These are phyloP conservation scores for Tulasnella sp. DNA, from an alignment of 768 basidiomycete species.

Conservation along the genomic window DNA sequence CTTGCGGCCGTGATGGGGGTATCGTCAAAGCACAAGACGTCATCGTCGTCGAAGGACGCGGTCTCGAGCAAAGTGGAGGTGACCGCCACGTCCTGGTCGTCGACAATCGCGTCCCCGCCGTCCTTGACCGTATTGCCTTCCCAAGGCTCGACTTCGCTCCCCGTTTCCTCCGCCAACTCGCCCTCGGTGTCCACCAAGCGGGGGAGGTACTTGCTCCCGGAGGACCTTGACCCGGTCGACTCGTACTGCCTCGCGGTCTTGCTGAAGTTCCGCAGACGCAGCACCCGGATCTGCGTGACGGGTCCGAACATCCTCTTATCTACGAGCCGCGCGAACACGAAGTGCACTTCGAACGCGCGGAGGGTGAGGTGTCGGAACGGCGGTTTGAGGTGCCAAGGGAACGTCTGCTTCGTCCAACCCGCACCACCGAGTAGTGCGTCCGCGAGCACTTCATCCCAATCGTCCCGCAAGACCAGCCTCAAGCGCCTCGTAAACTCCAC, in stretches of 20 bases:
- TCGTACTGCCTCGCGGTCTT: not conserved
- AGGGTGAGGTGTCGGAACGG: not conserved
- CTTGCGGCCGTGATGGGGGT: not conserved
- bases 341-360: not conserved
- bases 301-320: slow-evolving; percentile 1
- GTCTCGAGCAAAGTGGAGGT: not conserved
- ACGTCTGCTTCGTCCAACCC: not conserved
- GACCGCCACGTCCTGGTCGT: not conserved
- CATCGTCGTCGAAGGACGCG: not conserved
- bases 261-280: not conserved
- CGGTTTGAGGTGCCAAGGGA: not conserved
- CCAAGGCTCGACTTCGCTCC: not conserved
- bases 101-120: not conserved
- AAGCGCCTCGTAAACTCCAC: not conserved
- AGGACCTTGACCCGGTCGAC: not conserved
- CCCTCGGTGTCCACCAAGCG: not conserved
- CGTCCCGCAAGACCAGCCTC: not conserved
- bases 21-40: not conserved
- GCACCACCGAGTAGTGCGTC: not conserved
- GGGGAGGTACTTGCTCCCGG: not conserved
- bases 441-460: not conserved
- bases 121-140: not conserved
- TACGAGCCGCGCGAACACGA: not conserved
- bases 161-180: not conserved
- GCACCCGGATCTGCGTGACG: not conserved